Conservation (phyloP, 2,329 filamentous ascomycete genomes). For the Sporothrix brunneoviolacea region DNA sequence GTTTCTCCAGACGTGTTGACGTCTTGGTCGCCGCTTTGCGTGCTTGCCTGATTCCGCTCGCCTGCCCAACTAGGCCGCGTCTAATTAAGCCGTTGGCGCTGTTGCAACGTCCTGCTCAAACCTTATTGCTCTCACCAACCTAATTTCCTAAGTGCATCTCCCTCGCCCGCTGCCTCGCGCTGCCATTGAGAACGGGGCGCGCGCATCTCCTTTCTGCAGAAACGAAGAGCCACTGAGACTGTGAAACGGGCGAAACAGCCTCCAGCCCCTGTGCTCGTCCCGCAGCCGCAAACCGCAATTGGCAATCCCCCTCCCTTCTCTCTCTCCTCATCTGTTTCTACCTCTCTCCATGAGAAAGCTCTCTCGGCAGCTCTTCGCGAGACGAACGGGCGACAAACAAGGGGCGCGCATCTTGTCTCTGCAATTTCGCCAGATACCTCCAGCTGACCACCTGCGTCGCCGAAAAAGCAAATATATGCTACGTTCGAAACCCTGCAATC, state of each 20-base stretch:
- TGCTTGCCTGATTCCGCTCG: not conserved
- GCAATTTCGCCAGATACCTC: too few relatives aligned
- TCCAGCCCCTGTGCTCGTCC: constrained; percentile 7
- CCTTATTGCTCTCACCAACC: not conserved
- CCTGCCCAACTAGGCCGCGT: not conserved
- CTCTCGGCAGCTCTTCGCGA: not conserved
- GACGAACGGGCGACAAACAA: too few relatives aligned
- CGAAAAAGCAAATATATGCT: not conserved
- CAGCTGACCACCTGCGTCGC: not conserved
- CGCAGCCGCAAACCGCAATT: constrained; percentile 1
- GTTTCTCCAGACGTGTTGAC: constrained; percentile 7
- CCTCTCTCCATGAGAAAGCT: not conserved
- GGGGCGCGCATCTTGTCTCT: too few relatives aligned
- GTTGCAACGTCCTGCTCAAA: not conserved
- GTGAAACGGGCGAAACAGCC: constrained; percentile 14
- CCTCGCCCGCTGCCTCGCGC: not conserved
- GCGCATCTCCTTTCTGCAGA: not conserved
- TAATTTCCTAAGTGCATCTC: not conserved
- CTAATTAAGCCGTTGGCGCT: constrained; percentile 1
- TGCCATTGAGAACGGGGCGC: not conserved
- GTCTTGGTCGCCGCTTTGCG: not conserved
- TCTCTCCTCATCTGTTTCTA: not conserved
- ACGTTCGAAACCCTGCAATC: not conserved
- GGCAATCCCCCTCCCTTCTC: not conserved
- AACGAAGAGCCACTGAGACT: not conserved